These are phyloP conservation scores for Seiridium unicorne DNA, from an alignment of 2,329 filamentous ascomycete species.

Conservation along the genomic window DNA sequence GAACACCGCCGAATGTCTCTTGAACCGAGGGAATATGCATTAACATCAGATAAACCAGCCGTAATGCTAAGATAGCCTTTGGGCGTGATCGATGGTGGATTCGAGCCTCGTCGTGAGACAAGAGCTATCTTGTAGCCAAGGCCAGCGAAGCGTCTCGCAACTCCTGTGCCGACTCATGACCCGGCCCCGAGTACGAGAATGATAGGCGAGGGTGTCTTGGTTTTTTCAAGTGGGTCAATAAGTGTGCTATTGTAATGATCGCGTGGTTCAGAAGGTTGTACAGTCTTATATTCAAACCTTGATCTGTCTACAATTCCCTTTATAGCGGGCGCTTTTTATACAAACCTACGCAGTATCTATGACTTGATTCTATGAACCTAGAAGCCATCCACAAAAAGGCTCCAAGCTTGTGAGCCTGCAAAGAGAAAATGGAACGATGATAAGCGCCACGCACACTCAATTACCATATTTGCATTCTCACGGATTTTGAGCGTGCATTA, in stretches of 20 bases:
- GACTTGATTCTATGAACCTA: too few relatives aligned
- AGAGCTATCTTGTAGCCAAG: conserved; percentile 4
- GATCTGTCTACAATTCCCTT: too few relatives aligned
- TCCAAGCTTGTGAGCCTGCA: too few relatives aligned
- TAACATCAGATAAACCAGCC: neutral
- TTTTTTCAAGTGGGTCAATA: neutral
- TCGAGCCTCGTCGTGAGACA: neutral
- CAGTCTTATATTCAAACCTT: too few relatives aligned
- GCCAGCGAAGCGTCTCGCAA: neutral
- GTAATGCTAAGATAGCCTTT: neutral
- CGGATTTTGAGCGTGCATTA: too few relatives aligned
- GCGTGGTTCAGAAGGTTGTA: neutral
- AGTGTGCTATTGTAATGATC: neutral
- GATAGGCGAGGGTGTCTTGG: neutral
- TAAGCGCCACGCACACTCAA: too few relatives aligned
- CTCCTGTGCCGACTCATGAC: neutral
- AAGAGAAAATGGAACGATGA: too few relatives aligned
- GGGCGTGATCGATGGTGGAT: neutral
- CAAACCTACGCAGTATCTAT: too few relatives aligned
- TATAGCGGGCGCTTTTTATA: too few relatives aligned
- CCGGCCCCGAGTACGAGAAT: conserved; percentile 2
- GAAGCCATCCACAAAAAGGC: too few relatives aligned
- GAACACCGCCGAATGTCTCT: neutral
- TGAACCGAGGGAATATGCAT: neutral
- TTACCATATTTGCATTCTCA: too few relatives aligned